Base-by-base conservation (phyloP, 306 rosid species). In the Cucurbita moschata region DNA sequence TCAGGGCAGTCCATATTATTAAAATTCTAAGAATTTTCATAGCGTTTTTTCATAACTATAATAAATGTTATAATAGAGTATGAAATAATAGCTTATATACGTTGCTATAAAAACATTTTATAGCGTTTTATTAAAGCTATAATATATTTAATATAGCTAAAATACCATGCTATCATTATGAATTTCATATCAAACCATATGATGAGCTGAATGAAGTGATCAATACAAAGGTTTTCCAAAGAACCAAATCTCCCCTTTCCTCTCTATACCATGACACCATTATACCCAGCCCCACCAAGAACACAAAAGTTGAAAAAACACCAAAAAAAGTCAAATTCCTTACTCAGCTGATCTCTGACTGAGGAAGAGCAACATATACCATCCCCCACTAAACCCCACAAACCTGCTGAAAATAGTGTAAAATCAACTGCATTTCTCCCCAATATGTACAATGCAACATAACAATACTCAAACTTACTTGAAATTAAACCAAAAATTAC, bases 281-380 rank as follows among this genome's bases (percentile, higher is more conserved):
- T 69, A 69, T 69, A 69, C 74, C 74, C 74, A 69, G 55, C 57
- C 74, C 58, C 74, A 69, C 74, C 74, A 69, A 69, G 30, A 47
- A 26, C 14, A 46, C 40, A 46, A 67, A 63, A 21, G n/a, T 66
- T 42, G 26, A 66, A 66, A 23, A 46, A 68, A 18, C 42, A 64
- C 71, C 43, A 8, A 19, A 64, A 4, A 44, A 6, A 46, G 37
- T 42, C 23, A 46, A 19, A 15, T 13, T 67, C 71, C 35, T 46
- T 46, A 18, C 73, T 68, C 56, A 68, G 15, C 56, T 68, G 55
- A 46, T 68, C 11, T 44, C 47, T 68, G 42, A 47, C 9, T 23
- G 42, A 47, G 56, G 56, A 68, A 68, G 14, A 46, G 39, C 55
- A 44, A 46, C 73, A 66, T 68, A 68, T 68, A 68, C 73, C 73